Evolutionary conservation across 768 basidiomycete species (phyloP).

Genomic region (Trametes punicea): DNA sequence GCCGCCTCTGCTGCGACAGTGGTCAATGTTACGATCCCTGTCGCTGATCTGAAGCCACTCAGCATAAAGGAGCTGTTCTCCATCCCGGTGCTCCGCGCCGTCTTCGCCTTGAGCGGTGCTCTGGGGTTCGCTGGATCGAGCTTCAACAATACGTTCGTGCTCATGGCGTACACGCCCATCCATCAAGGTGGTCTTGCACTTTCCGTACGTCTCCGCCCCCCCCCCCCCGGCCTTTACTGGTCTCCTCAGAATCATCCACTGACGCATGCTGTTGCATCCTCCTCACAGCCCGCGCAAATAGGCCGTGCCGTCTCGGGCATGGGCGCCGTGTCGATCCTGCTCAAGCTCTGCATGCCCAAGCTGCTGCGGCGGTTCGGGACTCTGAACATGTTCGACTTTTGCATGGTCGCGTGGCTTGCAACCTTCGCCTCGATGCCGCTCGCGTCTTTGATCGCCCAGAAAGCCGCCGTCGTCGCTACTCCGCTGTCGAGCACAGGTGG

Average conservation of each 20-base stretch:
- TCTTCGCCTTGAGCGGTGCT: slow-evolving; percentile 49
- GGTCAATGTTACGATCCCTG: slow-evolving; percentile 3
- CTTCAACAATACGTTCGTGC: slow-evolving; percentile 64
- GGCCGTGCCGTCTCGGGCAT: slow-evolving; percentile 54
- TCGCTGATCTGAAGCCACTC: slow-evolving; percentile 18
- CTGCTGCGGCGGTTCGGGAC: slow-evolving; percentile 48
- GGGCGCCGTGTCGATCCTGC: slow-evolving; percentile 46
- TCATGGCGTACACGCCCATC: slow-evolving; percentile 65
- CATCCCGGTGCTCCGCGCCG: slow-evolving; percentile 50
- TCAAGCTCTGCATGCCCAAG: slow-evolving; percentile 53
- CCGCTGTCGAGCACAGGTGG: slow-evolving; percentile 2
- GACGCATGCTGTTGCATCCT: too few relatives aligned
- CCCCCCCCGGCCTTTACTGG: background rate
- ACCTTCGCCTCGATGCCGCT: slow-evolving; percentile 49
- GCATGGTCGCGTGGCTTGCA: slow-evolving; percentile 52
- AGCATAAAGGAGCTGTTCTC: slow-evolving; percentile 37
- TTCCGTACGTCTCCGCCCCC: slow-evolving; percentile 40
- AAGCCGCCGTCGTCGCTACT: slow-evolving; percentile 28
- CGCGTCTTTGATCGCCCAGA: slow-evolving; percentile 46
- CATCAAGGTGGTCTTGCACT: slow-evolving; percentile 54
- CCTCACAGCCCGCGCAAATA: slow-evolving; percentile 49
- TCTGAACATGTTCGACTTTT: slow-evolving; percentile 48
- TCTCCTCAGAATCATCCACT: background rate
- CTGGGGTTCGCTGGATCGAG: slow-evolving; percentile 51
- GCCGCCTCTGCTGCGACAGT: background rate